phyloP scores from a whole-genome alignment of 2,329 filamentous ascomycete species.

The Trichoderma koningiopsis region DNA sequence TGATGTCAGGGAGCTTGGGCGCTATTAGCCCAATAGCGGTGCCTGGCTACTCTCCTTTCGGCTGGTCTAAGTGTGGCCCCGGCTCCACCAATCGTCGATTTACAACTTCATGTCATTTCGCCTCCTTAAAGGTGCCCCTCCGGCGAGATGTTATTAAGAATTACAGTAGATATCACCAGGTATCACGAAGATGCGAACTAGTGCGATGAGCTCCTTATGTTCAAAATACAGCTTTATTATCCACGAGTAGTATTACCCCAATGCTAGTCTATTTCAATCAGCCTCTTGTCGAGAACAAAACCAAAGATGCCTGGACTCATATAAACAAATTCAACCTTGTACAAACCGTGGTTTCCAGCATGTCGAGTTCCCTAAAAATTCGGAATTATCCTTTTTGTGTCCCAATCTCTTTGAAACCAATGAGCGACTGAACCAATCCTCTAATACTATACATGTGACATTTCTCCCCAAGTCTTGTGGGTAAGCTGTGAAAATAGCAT shows the following conservation, averaged over 20 bases:
- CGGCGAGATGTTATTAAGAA: too few relatives aligned
- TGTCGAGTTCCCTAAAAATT: constrained; percentile 12
- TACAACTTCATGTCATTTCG: background rate
- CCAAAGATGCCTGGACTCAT: constrained; percentile 21
- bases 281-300: constrained; percentile 7
- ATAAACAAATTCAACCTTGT: constrained; percentile 22
- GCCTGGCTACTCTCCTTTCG: constrained; percentile 23
- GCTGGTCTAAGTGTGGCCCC: background rate
- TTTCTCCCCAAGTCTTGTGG: constrained; percentile 5
- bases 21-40: constrained; percentile 24
- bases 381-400: constrained; percentile 20
- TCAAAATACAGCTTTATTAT: constrained; percentile 1
- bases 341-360: background rate
- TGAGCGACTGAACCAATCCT: constrained; percentile 22
- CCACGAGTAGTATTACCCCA: constrained; percentile 7
- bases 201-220: background rate
- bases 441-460: constrained; percentile 17
- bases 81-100: constrained; percentile 8
- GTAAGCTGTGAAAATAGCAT: constrained; percentile 16
- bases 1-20: constrained; percentile 20
- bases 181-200: background rate
- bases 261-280: constrained; percentile 22
- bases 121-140: background rate
- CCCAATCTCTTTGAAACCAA: constrained; percentile 24
- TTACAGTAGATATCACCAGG: background rate